A percentile compares a stretch with the other conserved stretches of the same genome.
phyloP scores from a whole-genome alignment of 805 yeast genomes.

The Yarrowia divulgata region DNA sequence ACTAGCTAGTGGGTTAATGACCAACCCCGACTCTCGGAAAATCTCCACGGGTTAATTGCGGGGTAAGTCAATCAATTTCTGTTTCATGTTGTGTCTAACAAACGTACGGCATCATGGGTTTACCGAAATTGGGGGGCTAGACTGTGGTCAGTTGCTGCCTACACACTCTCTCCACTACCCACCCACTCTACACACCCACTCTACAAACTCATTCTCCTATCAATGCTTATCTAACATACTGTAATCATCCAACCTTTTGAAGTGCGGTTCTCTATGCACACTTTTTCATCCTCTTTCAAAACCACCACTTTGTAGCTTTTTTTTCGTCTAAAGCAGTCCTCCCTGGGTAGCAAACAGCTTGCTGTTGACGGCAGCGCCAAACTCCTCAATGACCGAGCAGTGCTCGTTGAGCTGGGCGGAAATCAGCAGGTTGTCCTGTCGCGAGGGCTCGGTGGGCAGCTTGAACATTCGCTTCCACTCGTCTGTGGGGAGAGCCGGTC shows the following conservation, averaged over 20 bases:
- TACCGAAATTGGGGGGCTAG: too few species aligned
- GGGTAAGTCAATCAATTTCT: too few species aligned
- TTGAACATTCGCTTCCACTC: slow-evolving; percentile 73
- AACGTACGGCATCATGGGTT: too few species aligned
- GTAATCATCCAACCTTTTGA: slow-evolving; percentile 12
- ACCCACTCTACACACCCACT: neutral
- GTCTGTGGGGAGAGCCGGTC: slow-evolving; percentile 56
- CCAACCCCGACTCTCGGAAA: too few species aligned
- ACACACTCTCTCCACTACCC: too few species aligned
- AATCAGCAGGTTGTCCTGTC: slow-evolving; percentile 73
- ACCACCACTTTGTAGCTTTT: too few species aligned
- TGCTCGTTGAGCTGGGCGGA: slow-evolving; percentile 72
- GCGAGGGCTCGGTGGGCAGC: slow-evolving; percentile 76
- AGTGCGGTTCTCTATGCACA: neutral
- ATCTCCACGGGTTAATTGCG: too few species aligned
- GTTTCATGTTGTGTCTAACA: too few species aligned
- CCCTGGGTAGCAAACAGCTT: slow-evolving; percentile 60
- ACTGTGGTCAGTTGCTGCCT: too few species aligned
- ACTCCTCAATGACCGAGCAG: slow-evolving; percentile 74
- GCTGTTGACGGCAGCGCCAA: slow-evolving; percentile 69
- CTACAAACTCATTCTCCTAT: neutral
- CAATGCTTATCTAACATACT: slow-evolving; percentile 37
- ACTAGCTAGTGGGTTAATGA: too few species aligned
- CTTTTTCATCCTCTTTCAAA: neutral
- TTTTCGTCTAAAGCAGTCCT: slow-evolving; percentile 8